Evolutionary conservation across 1,284 basidiomycete species (phyloP).

Genomic region (Gomphus bonarii): DNA sequence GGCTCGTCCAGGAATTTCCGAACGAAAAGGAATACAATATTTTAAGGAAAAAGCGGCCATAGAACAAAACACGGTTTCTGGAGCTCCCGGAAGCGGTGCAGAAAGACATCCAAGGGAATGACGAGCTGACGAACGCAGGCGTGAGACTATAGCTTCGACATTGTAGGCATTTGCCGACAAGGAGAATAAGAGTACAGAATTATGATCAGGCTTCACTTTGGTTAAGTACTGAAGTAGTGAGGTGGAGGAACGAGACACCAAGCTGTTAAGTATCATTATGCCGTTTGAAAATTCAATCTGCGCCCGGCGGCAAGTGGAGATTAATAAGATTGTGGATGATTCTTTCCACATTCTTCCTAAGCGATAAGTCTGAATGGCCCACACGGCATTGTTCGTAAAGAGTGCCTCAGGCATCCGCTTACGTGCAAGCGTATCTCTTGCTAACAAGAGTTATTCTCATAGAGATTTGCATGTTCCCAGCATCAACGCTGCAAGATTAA

Average conservation of each 20-base stretch:
- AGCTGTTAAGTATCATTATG: neutral
- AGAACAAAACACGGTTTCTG: constrained; percentile 36
- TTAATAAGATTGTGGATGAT: neutral
- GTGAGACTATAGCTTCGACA: constrained; percentile 34
- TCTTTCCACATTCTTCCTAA: neutral
- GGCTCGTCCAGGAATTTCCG: constrained; percentile 44
- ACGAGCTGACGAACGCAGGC: constrained; percentile 30
- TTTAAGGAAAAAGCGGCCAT: constrained; percentile 24
- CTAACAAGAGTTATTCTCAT: constrained; percentile 1
- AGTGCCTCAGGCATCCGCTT: neutral
- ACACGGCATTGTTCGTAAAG: constrained; percentile 8
- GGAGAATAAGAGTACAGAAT: constrained; percentile 34
- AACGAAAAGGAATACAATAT: constrained; percentile 38
- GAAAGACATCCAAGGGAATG: constrained; percentile 51
- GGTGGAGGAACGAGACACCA: constrained; percentile 3
- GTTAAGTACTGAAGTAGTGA: neutral
- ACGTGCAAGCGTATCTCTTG: neutral
- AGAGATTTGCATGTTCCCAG: constrained; percentile 5
- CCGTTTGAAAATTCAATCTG: neutral
- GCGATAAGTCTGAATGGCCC: neutral
- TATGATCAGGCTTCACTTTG: neutral
- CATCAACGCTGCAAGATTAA: constrained; percentile 7
- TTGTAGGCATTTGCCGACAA: constrained; percentile 37
- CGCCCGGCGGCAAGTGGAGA: neutral
- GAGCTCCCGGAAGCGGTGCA: constrained; percentile 28